Evolutionary conservation across 306 rosid genomes (phyloP), one percentile per base, ranked within the genome.

Genomic region (Quercus robur): DNA sequence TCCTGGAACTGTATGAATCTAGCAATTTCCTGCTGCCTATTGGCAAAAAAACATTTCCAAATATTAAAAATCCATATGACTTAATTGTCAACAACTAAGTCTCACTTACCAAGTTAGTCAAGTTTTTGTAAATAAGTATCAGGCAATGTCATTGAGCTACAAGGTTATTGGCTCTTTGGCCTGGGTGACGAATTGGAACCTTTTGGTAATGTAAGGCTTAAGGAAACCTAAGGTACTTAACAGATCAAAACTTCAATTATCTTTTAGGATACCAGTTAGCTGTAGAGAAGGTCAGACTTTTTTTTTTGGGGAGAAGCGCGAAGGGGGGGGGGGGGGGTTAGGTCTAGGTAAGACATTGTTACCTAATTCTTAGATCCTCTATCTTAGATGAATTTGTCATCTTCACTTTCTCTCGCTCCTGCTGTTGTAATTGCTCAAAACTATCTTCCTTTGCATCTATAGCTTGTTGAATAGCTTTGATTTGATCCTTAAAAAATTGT

Each of bases 361-460:
- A 79, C 82, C 80, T 81, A 18, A 73, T 58, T 73, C 63, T 73
- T 41, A 17, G 54, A 3, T 76, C 73, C 58, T 56, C 81, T 69
- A 59, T 62, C 75, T 38, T 80, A 31, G 69, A 33, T 81, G 73
- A 78, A 56, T 59, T 66, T 74, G 31, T 12, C 55, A 38, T 20
- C 66, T 46, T 59, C 61, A 13, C 31, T 26, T 73, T 80, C 26
- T 52, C 73, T 72, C 54, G 54, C 75, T 61, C 74, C 30, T 55
- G 76, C 38, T 81, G 81, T 73, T 76, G 84, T 23, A 77, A 70
- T 49, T 79, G 76, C 63, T 57, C 82, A 33, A 76, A 81, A 33
- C 19, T 9, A 4, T 69, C 81, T 72, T 76, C 88, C 78, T 79
- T 87, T 44, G 78, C 59, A 44, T 67, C 80, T 81, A 84, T 64